Evolutionary conservation across 176 grass and related monocot species (phyloP), one percentile per base, ranked within the genome.

Genomic region (Avena sativa): DNA sequence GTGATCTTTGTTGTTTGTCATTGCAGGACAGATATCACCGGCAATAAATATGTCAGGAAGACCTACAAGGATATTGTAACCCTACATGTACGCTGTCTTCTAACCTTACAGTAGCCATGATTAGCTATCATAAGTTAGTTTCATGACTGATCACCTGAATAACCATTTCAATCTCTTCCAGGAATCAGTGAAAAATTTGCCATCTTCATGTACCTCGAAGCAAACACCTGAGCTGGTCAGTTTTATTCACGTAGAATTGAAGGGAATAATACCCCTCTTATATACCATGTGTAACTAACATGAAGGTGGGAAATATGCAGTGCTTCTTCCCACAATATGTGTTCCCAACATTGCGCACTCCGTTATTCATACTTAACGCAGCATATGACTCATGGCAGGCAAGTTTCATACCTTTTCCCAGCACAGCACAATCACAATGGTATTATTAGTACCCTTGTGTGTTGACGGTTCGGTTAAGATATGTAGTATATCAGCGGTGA

Each of bases 341-440:
- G 38, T 79, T 94, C 66, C 90, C 88, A 62, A 78, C 86, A 60
- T 28, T 97, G 68, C 78, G 73, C 47, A 94, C 92, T 36, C 90
- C 95, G 1, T 50, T 97, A 46, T 97, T 97, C 86, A 86, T 94
- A 84, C 81, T 97, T 14, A 97, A 91, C 84, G 80, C 95, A 86
- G 95, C 92, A 53, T 97, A 97, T 38, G 95, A 97, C 53, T 67
- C 88, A 59, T 97, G 92, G 92, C 95, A 97, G 90, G 95, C 89
- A 89, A 83, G 32, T 74, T 86, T 70, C 44, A 32, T 73, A 82
- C 28, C 44, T 67, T 92, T 81, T 82, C 4, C 53, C 66, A 74
- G 14, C 51, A 65, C 23, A 26, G 6, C 9, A 8, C 55, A 60
- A 84, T 5, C 28, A 30, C 28, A 30, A 30, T 30, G 28, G 28